Evolutionary conservation across 768 basidiomycete genomes (phyloP).

Genomic region (Kwoniella shandongensis): DNA sequence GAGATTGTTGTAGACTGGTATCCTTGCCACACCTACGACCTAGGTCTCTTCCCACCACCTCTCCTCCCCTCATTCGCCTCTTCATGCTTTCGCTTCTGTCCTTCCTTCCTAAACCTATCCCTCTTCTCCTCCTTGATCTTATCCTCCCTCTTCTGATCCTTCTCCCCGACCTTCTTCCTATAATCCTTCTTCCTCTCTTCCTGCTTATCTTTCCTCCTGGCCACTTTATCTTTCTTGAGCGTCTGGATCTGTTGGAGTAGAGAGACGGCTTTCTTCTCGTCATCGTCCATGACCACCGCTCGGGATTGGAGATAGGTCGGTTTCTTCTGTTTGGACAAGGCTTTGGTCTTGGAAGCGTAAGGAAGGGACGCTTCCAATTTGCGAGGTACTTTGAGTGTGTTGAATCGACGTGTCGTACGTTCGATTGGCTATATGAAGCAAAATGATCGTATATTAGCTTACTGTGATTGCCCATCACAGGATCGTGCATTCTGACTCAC

Average conservation of each 20-base stretch:
- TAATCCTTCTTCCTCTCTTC: constrained; percentile 69
- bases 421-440: constrained; percentile 61
- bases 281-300: constrained; percentile 90
- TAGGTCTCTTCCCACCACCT: constrained; percentile 20
- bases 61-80: constrained; percentile 39
- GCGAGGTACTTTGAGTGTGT: constrained; percentile 80
- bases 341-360: constrained; percentile 86
- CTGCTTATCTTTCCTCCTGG: constrained; percentile 78
- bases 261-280: constrained; percentile 88
- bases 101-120: constrained; percentile 46
- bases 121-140: constrained; percentile 52
- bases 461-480: constrained; percentile 1
- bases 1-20: too few species aligned
- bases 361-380: constrained; percentile 89
- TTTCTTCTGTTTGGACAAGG: constrained; percentile 69
- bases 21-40: not conserved
- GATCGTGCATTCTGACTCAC: constrained; percentile 39
- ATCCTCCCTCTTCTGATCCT: constrained; percentile 46
- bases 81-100: constrained; percentile 48
- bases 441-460: not conserved
- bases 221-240: constrained; percentile 81
- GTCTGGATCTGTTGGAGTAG: constrained; percentile 92
- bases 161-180: constrained; percentile 71
- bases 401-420: constrained; percentile 79
- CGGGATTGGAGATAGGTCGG: constrained; percentile 91